Evolutionary conservation across 2,329 filamentous ascomycete species (phyloP).

Genomic region (Pestalotiopsis sp.): DNA sequence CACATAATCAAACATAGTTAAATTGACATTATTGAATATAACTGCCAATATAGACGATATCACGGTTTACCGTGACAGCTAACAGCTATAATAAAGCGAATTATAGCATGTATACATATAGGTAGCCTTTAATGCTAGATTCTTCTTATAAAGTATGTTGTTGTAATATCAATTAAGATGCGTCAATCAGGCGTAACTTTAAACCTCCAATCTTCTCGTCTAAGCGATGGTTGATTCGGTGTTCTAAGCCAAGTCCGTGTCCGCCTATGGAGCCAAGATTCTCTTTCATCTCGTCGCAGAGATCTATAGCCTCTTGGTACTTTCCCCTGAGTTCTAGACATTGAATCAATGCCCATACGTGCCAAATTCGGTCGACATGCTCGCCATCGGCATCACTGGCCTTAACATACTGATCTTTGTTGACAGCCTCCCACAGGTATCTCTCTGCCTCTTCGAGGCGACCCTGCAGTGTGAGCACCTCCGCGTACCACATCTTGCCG

Average conservation of each 20-base stretch:
- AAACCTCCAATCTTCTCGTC: too few species aligned
- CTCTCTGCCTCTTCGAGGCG: slow-evolving; percentile 15
- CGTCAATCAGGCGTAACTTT: too few species aligned
- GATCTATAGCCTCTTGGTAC: slow-evolving; percentile 15
- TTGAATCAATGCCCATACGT: slow-evolving; percentile 14
- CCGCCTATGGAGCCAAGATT: slow-evolving; percentile 12
- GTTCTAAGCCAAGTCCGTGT: slow-evolving; percentile 11
- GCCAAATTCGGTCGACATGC: slow-evolving; percentile 18
- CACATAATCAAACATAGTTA: not conserved
- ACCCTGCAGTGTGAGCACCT: slow-evolving; percentile 13
- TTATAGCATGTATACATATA: too few species aligned
- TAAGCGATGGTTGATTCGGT: not conserved
- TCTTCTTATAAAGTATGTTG: too few species aligned
- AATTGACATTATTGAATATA: not conserved
- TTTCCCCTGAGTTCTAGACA: slow-evolving; percentile 19
- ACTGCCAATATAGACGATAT: not conserved
- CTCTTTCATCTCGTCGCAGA: slow-evolving; percentile 13
- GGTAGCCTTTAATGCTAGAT: too few species aligned
- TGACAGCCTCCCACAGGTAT: slow-evolving; percentile 9
- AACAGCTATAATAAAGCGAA: too few species aligned
- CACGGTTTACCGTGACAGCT: too few species aligned
- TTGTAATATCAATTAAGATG: too few species aligned
- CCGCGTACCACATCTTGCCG: slow-evolving; percentile 15
- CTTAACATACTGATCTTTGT: slow-evolving; percentile 15
- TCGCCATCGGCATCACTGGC: slow-evolving; percentile 17